A percentile compares a stretch with the other conserved stretches of the same genome.
phyloP scores from a whole-genome alignment of 2,329 filamentous ascomycete species.

The Ascochyta viciae-villosae region DNA sequence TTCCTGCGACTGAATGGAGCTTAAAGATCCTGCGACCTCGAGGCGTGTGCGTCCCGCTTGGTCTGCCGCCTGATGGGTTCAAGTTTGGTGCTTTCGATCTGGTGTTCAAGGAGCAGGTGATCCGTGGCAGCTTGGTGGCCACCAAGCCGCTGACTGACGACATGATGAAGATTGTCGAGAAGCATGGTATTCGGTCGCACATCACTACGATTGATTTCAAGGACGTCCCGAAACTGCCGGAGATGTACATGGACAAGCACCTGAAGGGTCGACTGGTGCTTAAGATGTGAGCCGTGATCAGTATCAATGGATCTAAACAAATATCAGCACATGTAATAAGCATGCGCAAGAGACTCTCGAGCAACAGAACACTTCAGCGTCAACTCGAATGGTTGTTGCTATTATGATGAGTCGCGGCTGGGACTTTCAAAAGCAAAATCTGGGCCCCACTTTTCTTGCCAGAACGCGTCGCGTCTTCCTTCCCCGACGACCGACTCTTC shows the following conservation, averaged over 20 bases:
- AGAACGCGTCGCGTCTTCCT: not conserved
- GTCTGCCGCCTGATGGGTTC: slow-evolving; percentile 11
- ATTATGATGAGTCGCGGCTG: not conserved
- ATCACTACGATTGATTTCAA: not conserved
- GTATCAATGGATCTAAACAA: not conserved
- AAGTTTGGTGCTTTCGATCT: slow-evolving; percentile 18
- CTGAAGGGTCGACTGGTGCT: not conserved
- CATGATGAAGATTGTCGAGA: not conserved
- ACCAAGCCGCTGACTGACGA: not conserved
- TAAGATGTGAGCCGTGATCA: not conserved
- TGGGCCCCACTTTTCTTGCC: not conserved
- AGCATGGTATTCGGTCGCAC: not conserved
- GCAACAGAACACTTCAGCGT: too few relatives aligned
- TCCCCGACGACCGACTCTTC: not conserved
- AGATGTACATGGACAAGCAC: slow-evolving; percentile 2
- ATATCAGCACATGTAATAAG: too few relatives aligned
- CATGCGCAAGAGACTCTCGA: not conserved
- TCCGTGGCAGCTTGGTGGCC: slow-evolving; percentile 1
- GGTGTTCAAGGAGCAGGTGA: slow-evolving; percentile 5
- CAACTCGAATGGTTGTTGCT: not conserved
- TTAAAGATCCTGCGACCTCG: slow-evolving; percentile 17
- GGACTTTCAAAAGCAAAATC: not conserved
- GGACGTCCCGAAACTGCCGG: not conserved
- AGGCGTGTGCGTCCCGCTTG: slow-evolving; percentile 17
- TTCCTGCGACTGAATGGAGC: slow-evolving; percentile 15